Evolutionary conservation across 371 early-diverging fungal species (phyloP).

Genomic region (Chytridium lagenaria): DNA sequence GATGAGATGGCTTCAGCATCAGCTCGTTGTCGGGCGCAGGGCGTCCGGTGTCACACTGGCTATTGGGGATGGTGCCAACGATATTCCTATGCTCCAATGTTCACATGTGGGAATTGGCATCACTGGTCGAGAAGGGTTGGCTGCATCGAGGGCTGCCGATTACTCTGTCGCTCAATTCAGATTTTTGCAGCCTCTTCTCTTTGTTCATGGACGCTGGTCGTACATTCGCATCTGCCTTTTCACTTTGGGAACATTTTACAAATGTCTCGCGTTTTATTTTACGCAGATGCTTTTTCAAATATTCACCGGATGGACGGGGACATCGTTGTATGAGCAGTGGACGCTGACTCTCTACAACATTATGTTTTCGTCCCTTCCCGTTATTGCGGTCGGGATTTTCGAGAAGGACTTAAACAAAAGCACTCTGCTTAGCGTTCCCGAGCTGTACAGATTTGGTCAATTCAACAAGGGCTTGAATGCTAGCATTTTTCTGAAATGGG

Average conservation of each 20-base stretch:
- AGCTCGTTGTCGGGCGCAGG: not conserved
- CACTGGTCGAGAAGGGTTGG: slow-evolving; percentile 96
- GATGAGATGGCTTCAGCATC: not conserved
- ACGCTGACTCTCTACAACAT: slow-evolving; percentile 91
- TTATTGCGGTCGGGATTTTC: slow-evolving; percentile 89
- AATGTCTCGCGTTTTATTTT: slow-evolving; percentile 49
- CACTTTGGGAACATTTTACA: slow-evolving; percentile 86
- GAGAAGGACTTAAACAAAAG: slow-evolving; percentile 58
- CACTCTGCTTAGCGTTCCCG: slow-evolving; percentile 42
- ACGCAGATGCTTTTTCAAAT: slow-evolving; percentile 70
- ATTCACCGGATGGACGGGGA: slow-evolving; percentile 90
- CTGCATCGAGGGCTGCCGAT: slow-evolving; percentile 96
- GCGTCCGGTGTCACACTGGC: slow-evolving; percentile 39
- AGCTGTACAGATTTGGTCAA: slow-evolving; percentile 42
- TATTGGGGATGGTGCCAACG: slow-evolving; percentile 97
- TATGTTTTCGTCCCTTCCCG: slow-evolving; percentile 88
- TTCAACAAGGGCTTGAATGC: slow-evolving; percentile 35
- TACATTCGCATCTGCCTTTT: slow-evolving; percentile 87
- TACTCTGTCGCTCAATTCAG: slow-evolving; percentile 95
- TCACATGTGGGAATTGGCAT: slow-evolving; percentile 97
- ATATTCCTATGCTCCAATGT: slow-evolving; percentile 97
- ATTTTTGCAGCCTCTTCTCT: slow-evolving; percentile 82
- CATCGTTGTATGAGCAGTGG: slow-evolving; percentile 94
- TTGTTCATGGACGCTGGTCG: slow-evolving; percentile 95
- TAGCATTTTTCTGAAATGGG: slow-evolving; percentile 32